Evolutionary conservation across 1,139 yeast species (phyloP).

Genomic region (Saccharomyces hybrid): DNA sequence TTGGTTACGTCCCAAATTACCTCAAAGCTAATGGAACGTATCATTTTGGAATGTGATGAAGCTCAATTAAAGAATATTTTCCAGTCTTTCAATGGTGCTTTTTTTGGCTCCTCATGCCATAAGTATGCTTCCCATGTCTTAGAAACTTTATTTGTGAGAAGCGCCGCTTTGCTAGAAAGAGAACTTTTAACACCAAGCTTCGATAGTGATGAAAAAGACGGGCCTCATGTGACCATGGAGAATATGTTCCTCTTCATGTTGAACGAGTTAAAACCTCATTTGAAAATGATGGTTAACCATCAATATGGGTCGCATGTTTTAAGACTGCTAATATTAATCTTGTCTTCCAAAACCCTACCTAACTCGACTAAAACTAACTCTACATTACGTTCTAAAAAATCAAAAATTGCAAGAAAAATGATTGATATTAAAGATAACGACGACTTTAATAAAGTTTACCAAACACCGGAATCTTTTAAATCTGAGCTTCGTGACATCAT

Average conservation of each 20-base stretch:
- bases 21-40: slow-evolving; percentile 83
- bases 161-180: slow-evolving; percentile 70
- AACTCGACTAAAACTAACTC: slow-evolving; percentile 67
- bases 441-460: slow-evolving; percentile 58
- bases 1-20: slow-evolving; percentile 91
- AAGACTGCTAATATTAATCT: slow-evolving; percentile 59
- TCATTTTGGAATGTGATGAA: slow-evolving; percentile 60
- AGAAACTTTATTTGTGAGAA: slow-evolving; percentile 73
- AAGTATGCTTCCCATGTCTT: slow-evolving; percentile 91
- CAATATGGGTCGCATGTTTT: slow-evolving; percentile 86
- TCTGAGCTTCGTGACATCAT: slow-evolving; percentile 46
- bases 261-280: slow-evolving; percentile 56
- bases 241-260: slow-evolving; percentile 55
- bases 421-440: slow-evolving; percentile 76
- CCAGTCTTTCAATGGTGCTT: slow-evolving; percentile 61
- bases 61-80: slow-evolving; percentile 60
- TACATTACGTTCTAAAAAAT: slow-evolving; percentile 73
- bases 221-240: slow-evolving; percentile 49
- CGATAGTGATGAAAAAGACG: slow-evolving; percentile 32
- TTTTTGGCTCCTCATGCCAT: slow-evolving; percentile 71
- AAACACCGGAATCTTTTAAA: slow-evolving; percentile 67
- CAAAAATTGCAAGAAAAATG: slow-evolving; percentile 88
- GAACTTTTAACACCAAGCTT: slow-evolving; percentile 44
- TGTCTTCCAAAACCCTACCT: slow-evolving; percentile 78
- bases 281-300: slow-evolving; percentile 56